Evolutionary conservation across 2,329 filamentous ascomycete genomes (phyloP).

Genomic region (Chaetomiaceae sp.): DNA sequence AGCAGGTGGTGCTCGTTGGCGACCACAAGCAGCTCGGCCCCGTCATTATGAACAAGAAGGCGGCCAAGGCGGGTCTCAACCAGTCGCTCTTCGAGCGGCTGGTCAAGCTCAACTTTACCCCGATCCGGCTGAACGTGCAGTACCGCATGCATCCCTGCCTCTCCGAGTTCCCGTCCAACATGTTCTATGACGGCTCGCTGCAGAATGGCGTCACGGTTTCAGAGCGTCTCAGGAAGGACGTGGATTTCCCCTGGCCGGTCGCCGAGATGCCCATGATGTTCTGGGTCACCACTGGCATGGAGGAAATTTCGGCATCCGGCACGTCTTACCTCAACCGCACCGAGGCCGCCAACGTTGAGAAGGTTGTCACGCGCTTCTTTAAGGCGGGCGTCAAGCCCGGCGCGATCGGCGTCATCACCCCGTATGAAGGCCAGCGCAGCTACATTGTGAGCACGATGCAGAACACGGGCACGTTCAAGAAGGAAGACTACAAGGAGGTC

Average conservation of each 20-base stretch:
- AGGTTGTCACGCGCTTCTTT: slow-evolving; percentile 97
- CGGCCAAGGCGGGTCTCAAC: slow-evolving; percentile 93
- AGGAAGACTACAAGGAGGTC: slow-evolving; percentile 97
- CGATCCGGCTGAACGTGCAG: slow-evolving; percentile 91
- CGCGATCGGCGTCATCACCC: slow-evolving; percentile 96
- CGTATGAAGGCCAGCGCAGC: slow-evolving; percentile 96
- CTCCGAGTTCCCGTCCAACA: slow-evolving; percentile 96
- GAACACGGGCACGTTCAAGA: slow-evolving; percentile 93
- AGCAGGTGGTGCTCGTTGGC: slow-evolving; percentile 97
- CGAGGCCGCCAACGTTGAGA: slow-evolving; percentile 95
- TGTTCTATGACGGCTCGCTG: slow-evolving; percentile 97
- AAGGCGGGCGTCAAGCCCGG: slow-evolving; percentile 93
- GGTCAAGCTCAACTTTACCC: slow-evolving; percentile 83
- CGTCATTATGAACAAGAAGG: slow-evolving; percentile 99
- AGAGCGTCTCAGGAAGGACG: slow-evolving; percentile 82
- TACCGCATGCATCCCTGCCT: slow-evolving; percentile 99
- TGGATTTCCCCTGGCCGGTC: slow-evolving; percentile 98
- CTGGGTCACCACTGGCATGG: slow-evolving; percentile 96
- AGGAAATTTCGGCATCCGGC: slow-evolving; percentile 96
- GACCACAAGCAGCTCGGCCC: slow-evolving; percentile 97
- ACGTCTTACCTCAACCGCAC: slow-evolving; percentile 98
- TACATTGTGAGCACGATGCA: slow-evolving; percentile 99
- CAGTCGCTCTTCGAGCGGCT: slow-evolving; percentile 98
- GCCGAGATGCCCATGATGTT: slow-evolving; percentile 98
- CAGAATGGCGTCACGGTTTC: slow-evolving; percentile 94